Base-by-base conservation (phyloP, 768 basidiomycete species). In the Hygrophorus russula region DNA sequence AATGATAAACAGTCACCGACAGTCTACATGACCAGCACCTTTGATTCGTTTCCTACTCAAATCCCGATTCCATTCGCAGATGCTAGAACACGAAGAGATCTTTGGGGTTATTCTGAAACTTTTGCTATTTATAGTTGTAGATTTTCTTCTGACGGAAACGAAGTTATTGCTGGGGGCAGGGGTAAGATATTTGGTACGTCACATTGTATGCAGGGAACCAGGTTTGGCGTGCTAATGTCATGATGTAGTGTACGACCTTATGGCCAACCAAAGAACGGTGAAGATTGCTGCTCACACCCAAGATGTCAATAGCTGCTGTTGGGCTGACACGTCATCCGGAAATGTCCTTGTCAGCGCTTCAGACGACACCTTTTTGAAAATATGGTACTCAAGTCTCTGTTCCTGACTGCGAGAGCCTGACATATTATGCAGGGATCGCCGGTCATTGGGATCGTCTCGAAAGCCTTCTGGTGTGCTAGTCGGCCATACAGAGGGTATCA, bases 261-360 rank as follows among this genome's bases (percentile, higher is more conserved):
- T 89, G 47, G 78, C 83, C 4, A 71, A 87, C 51, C 68, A 71
- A 49, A 71, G 90, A 47, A 82, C 83, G 0, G 80, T 97, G 19
- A 85, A 81, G 53, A 91, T 99, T 13, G 51, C 61, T n/a, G 96
- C 90, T 0, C 96, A 99, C 56, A 57, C 63, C 1, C 82, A 89
- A 56, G 96, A 99, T 57, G 85, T 97, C 33, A 99, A 99, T 54
- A 88, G 89, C 55, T 80, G 92, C 62, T 91, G 87, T 56, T 99
- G 93, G 82, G 96, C 96, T 0, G 93, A 97, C 56, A 81, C 81
- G 9, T 74, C 77, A 2, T 93, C 89, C 10, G 91, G 91, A 9
- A 98, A 99, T 58, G 78, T 99, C 14, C 75, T 99, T 19, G 80
- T 98, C 39, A 94, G 90, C 51, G 96, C 88, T 1, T 93, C 91